Evolutionary conservation across 192 early-diverging fungal species (phyloP), one percentile per base, ranked within the genome.

Genomic region (Allomyces macrogynus): DNA sequence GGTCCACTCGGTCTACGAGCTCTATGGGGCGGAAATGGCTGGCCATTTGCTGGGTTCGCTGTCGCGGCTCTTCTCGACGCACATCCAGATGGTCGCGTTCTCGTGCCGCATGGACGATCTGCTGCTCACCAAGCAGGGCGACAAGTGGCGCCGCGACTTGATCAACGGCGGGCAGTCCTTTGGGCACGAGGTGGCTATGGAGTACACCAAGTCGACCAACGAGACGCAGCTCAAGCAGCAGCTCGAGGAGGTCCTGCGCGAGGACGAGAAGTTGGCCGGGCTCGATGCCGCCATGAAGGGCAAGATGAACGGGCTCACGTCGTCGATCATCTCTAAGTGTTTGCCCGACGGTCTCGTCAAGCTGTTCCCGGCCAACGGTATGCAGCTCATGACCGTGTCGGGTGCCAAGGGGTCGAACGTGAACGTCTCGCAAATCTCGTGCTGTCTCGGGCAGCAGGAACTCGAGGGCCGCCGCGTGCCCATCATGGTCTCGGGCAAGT

Each of bases 41-140:
- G 94, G 92, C 12, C 85, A 88, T 66, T 79, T 97, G 62, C 80
- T 99, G 65, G 89, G 89, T 69, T 87, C 91, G 43, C 79, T 97
- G 40, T 85, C 91, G 40, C 86, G 93, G 27, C 72, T 99, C 63
- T 95, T 99, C 75, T 87, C 91, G 20, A 78, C 79, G 27, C 96
- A 91, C 73, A 77, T 90, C 11, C 94, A 96, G 73, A 78, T 82
- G 64, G 83, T 79, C 64, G 96, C 90, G 23, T 99, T 97, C 72
- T 86, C 87, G 61, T 99, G 96, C 76, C 84, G 96, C 67, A 95
- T 99, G 92, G 94, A 97, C 71, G 96, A 99, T 84, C 80, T 99
- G 77, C 75, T 81, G 60, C 77, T 99, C 32, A 97, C 86, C 23
- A 70, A 70, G 10, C 80, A 87, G 70, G 96, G 94, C 40, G 85